Base-by-base conservation (phyloP, 73 alveolate species). In the Blepharisma stoltei region DNA sequence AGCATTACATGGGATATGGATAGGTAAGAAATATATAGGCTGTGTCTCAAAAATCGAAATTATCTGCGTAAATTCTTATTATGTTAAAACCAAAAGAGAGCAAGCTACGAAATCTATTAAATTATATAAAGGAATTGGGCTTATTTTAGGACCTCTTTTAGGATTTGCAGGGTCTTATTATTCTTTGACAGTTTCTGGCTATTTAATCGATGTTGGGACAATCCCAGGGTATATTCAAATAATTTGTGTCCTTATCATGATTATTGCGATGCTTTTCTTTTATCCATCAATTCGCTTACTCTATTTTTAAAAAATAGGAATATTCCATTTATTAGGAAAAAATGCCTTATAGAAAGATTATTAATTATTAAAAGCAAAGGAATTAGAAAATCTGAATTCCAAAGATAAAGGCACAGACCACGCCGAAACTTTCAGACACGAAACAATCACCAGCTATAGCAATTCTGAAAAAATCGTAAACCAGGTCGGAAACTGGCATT, bases 1-100 rank as follows among this genome's bases (percentile, higher is more conserved):
- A 52, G 73, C 73, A 8, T 60, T 60, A 5, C 48, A 60, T 14
- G 73, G 73, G 18, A 14, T 60, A n/a, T 60, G 73, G 73, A 60
- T 14, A 20, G 73, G 41, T 32, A 32, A 32, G 41, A 32, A 3
- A 1, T 32, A 32, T 32, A 32, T 1, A 32, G 41, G 41, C 41
- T 32, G 41, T 32, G 41, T 32, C 41, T 32, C 41, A 32, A 32
- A 32, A 32, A 32, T 32, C 41, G 41, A 32, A 32, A 32, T 32
- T 32, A 32, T 32, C 41, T 32, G 41, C 41, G 3, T 32, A 32
- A 32, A 32, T 3, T 32, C 41, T 1, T 32, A 1, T 32, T 32
- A 32, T 9, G 46, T 14, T 5, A 20, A 60, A 9, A 9, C 73
- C 2, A 60, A n/a, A 25, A 11, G 73, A 8, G 73, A 60, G 46